Conservation (phyloP, 352 stramenopile species). For the Phytophthora capsici region DNA sequence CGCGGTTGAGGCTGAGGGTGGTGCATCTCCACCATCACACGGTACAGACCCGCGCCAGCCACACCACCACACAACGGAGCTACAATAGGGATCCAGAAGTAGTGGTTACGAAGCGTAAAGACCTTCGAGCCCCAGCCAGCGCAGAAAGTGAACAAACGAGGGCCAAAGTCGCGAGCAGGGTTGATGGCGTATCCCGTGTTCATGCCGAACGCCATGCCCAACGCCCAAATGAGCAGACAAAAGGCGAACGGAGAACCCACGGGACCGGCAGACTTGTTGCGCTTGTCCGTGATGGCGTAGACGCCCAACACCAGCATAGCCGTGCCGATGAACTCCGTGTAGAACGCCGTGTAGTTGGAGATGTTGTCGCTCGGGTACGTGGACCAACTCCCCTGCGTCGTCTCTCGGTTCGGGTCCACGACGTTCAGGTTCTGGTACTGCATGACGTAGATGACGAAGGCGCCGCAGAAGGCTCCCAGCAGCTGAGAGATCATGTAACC, state of each 20-base stretch:
- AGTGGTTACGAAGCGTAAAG: no score
- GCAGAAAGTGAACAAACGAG: no score
- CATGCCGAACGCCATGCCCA: constrained; percentile 60
- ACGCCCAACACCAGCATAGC: constrained; percentile 54
- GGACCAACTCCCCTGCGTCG: constrained; percentile 41
- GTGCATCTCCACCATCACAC: no score
- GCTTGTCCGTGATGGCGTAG: constrained; percentile 41
- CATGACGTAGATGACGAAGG: constrained; percentile 47
- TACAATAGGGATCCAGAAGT: no score
- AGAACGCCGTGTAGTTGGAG: constrained; percentile 55
- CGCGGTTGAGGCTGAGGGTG: no score
- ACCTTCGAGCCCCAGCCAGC: no score
- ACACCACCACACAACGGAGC: no score
- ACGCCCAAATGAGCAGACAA: constrained; percentile 49
- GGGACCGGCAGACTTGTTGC: constrained; percentile 23
- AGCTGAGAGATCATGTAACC: constrained; percentile 53
- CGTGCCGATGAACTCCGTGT: constrained; percentile 58
- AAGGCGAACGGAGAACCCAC: constrained; percentile 40
- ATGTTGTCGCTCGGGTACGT: constrained; percentile 51
- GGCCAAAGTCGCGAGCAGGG: no score
- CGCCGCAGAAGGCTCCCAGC: constrained; percentile 43
- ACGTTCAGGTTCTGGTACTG: constrained; percentile 54
- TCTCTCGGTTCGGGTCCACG: constrained; percentile 50
- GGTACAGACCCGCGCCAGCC: no score
- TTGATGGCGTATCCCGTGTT: constrained; percentile 20